phyloP scores from a whole-genome alignment of 331 rosid species.

The Erythrophleum ivorense region DNA sequence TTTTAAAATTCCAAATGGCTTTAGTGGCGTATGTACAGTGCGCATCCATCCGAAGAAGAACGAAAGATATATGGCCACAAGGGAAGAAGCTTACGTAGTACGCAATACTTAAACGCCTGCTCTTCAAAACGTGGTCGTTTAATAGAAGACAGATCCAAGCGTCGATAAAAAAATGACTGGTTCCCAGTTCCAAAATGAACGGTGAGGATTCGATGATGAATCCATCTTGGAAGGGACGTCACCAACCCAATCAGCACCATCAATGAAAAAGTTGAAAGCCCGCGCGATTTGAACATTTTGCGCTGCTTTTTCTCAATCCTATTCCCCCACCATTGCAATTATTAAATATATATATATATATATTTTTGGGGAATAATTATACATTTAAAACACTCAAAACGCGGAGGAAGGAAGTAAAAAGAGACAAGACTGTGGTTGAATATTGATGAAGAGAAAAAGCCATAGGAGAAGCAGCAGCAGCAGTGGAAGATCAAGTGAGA shows the following conservation, averaged over 20 bases:
- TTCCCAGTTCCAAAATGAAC: background rate
- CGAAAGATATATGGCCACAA: background rate
- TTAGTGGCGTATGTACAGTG: too few species aligned
- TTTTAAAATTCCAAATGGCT: too few species aligned
- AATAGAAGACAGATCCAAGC: background rate
- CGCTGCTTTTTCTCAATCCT: background rate
- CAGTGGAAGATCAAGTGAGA: constrained; percentile 6
- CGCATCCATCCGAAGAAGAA: too few species aligned
- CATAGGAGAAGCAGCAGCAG: constrained; percentile 16
- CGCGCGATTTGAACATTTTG: constrained; percentile 21
- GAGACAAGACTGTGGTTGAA: background rate
- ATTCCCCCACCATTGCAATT: background rate
- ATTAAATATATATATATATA: background rate
- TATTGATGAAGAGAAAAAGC: constrained; percentile 51
- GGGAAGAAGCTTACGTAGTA: background rate
- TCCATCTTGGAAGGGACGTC: background rate
- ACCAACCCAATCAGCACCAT: background rate
- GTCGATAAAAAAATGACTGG: background rate
- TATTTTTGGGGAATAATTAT: background rate
- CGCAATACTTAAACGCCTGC: background rate
- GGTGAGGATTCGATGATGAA: background rate
- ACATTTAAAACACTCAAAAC: background rate
- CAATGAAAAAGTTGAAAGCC: background rate
- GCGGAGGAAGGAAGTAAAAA: background rate
- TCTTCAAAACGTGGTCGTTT: constrained; percentile 1